Base-by-base conservation (phyloP, 176 grass and related monocot species). In the Tuctoria greenei region DNA sequence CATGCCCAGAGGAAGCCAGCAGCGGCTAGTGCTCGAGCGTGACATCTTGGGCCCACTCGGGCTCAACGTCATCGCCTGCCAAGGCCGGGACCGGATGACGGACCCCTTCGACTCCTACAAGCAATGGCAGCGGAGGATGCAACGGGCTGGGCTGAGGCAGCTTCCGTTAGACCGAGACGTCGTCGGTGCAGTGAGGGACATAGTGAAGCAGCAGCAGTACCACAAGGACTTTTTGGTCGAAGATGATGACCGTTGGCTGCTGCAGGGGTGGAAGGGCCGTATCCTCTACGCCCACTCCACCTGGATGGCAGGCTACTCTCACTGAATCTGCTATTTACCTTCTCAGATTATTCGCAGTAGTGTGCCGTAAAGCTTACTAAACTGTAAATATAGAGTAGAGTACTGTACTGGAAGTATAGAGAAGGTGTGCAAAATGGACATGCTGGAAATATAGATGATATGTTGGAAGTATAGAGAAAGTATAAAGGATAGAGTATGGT, bases 211-310 rank as follows among this genome's bases (percentile, higher is more conserved):
- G 55, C 25, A 64, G 50, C 66, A 24, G 52, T 86, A 86, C 72
- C 84, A 82, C 64, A 82, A 77, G 57, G 84, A 86, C 56, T 86
- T 86, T 56, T 44, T 86, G 17, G 6, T 86, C 13, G 78, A 86
- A 26, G 71, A 36, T 14, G 72, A 86, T 82, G 40, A 64, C 52
- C 40, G 15, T 16, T 82, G 84, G 84, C 52, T 86, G 21, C 46
- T 86, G 65, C 84, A 86, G 38, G 78, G 84, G 9, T 86, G 84
- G 84, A 86, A 86, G 45, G 84, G 84, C 1, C 78, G 84, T 26
- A 82, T 86, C 37, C 52, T 82, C 15, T 64, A 46, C 6, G 84
- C 49, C 16, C 25, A 66, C 11, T 82, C 84, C 8, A 81, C 84
- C 12, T 86, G 84, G 84, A n/a, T n/a, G n/a, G n/a, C n/a, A n/a